Base-by-base conservation (phyloP, 306 rosid genomes). In the Acacia acuminata region DNA sequence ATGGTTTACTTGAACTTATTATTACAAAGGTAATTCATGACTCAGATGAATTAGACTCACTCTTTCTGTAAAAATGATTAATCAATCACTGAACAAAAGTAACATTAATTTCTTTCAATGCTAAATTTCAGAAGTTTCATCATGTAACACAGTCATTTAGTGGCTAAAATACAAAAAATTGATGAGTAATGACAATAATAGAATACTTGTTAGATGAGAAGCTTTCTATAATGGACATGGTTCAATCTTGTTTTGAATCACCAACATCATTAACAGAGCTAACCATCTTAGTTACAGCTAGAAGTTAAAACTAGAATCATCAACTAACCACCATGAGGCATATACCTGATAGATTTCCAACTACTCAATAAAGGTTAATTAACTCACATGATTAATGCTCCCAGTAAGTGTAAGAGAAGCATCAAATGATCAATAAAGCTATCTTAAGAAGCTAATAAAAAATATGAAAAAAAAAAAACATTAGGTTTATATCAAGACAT, bases 131-230 rank as follows among this genome's bases (percentile, higher is more conserved):
- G 22, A 32, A 66, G 71, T 19, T 36, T 13, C 19, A 12, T 61
- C 68, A 61, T 61, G 68, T n/a, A 68, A 36, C 22, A 68, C 4
- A 68, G 15, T 68, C 73, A 68, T 68, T 68, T 38, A 68, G 73
- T 9, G 8, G 3, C 48, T 38, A 44, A 19, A 68, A 68, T 38
- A 34, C 17, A 40, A 10, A 67, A 64, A 64, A 22, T 56, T 20
- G 64, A 60, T 10, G 66, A 60, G 66, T 60, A 10, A 60, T 24
- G 30, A 60, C 66, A 58, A n/a, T n/a, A 56, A 8, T 56, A 7
- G 63, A 20, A 53, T 0, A 25, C 10, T 47, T 34, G 14, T 34
- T 66, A 7, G 36, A 32, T 32, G 2, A 14, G 34, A 65, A 65
- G 71, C 43, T 65, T 65, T 65, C 42, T 30, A 14, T 16, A 32